A percentile compares a stretch with the other conserved stretches of the same genome.
Evolutionary conservation across 345 rosid species (phyloP).

Genomic region (Lepidium aucheri): DNA sequence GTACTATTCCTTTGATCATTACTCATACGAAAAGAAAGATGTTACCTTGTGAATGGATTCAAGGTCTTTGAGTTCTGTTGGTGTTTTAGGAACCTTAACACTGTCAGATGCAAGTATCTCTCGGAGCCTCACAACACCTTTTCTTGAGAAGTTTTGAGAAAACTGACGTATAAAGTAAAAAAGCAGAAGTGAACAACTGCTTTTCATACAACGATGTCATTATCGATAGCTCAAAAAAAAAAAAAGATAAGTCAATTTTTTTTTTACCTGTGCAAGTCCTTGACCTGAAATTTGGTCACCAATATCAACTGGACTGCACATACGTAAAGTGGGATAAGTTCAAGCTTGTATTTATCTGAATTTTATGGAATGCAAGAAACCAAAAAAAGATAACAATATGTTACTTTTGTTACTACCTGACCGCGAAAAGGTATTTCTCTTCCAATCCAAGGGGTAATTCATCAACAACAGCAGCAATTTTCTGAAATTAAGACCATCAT

Average conservation of each 20-base stretch:
- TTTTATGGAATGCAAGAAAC: not conserved
- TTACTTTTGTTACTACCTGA: constrained; percentile 45
- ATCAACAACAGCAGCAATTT: constrained; percentile 66
- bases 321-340: constrained; percentile 3
- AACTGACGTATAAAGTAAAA: constrained; percentile 36
- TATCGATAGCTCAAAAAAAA: not conserved
- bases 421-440: constrained; percentile 75
- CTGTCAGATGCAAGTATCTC: constrained; percentile 74
- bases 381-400: not conserved
- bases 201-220: not conserved
- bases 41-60: constrained; percentile 94
- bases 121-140: constrained; percentile 58
- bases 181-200: not conserved
- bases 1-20: not conserved
- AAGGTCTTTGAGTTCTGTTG: constrained; percentile 57
- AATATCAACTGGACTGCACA: constrained; percentile 81
- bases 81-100: constrained; percentile 68
- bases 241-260: no score
- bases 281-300: constrained; percentile 64
- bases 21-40: not conserved
- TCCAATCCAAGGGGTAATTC: constrained; percentile 65
- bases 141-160: constrained; percentile 60
- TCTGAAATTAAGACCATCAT: constrained; percentile 34
- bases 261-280: constrained; percentile 71
- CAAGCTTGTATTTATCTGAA: not conserved